These are phyloP conservation scores for Juncus effusus DNA, from an alignment of 176 grass and related monocot species.

Conservation along the genomic window DNA sequence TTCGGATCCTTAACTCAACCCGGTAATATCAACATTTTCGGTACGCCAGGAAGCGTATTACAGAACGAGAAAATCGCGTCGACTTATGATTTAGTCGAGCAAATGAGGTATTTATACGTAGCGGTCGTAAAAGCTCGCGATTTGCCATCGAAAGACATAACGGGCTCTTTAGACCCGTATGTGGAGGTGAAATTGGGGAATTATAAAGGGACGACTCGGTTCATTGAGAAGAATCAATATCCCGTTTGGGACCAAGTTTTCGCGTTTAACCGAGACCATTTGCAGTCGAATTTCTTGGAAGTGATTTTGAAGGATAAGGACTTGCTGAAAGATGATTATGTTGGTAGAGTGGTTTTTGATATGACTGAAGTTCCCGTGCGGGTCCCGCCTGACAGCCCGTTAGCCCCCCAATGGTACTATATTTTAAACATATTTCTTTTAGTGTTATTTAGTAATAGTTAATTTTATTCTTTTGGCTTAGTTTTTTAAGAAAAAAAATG, in stretches of 20 bases:
- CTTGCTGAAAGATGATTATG: constrained; percentile 57
- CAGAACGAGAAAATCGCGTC: constrained; percentile 65
- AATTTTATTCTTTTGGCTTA: too few relatives aligned
- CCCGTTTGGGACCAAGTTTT: constrained; percentile 77
- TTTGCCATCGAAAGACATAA: constrained; percentile 53
- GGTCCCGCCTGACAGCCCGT: constrained; percentile 80
- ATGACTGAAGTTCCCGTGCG: constrained; percentile 68
- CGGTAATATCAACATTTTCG: constrained; percentile 18
- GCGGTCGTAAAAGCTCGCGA: constrained; percentile 83
- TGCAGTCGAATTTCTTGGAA: constrained; percentile 70
- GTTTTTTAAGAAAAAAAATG: too few relatives aligned
- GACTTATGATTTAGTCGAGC: constrained; percentile 91
- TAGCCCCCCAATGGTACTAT: constrained; percentile 91
- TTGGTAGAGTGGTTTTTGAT: constrained; percentile 72
- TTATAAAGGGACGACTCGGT: constrained; percentile 61
- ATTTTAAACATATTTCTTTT: constrained; percentile 14
- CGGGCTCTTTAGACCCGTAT: constrained; percentile 72
- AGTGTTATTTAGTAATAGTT: neutral
- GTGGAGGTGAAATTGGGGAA: constrained; percentile 95
- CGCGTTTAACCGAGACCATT: constrained; percentile 66
- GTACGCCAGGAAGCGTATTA: constrained; percentile 18
- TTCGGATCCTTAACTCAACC: constrained; percentile 12
- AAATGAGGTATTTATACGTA: constrained; percentile 89
- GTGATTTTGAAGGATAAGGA: constrained; percentile 71
- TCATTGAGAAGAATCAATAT: constrained; percentile 36